Conservation (phyloP, 2,329 filamentous ascomycete species). For the Drechslerella coelobrocha region DNA sequence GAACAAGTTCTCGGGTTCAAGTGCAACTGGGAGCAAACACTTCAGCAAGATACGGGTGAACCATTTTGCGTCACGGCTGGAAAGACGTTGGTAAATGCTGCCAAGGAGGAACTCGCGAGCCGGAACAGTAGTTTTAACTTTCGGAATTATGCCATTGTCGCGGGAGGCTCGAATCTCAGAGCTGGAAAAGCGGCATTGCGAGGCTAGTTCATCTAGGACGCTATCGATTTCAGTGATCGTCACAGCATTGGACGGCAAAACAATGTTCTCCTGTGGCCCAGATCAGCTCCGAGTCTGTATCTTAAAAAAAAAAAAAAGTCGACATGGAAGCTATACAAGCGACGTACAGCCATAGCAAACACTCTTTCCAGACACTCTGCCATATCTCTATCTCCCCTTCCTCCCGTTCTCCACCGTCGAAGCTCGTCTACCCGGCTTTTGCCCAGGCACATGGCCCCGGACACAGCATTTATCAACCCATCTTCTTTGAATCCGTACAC, state of each 20-base stretch:
- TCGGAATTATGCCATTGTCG: neutral
- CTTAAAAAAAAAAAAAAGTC: conserved; percentile 1
- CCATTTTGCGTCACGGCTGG: conserved; percentile 54
- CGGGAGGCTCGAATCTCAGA: conserved; percentile 28
- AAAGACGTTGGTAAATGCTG: conserved; percentile 50
- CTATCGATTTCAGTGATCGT: conserved; percentile 52
- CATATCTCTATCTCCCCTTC: conserved; percentile 51
- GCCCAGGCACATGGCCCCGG: conserved; percentile 51
- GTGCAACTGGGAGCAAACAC: conserved; percentile 47
- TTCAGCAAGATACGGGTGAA: conserved; percentile 53
- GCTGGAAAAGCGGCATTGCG: conserved; percentile 52
- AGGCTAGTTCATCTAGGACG: conserved; percentile 52
- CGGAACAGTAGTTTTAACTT: conserved; percentile 8
- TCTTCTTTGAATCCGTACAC: conserved; percentile 53
- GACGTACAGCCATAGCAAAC: conserved; percentile 49
- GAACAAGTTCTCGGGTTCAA: conserved; percentile 44
- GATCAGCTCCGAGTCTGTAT: neutral
- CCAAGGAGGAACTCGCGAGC: conserved; percentile 46
- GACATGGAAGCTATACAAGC: neutral
- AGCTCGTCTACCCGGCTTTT: conserved; percentile 46
- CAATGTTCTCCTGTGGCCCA: conserved; percentile 40
- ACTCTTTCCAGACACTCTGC: conserved; percentile 51
- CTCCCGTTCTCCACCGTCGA: conserved; percentile 48
- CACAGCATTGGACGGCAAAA: conserved; percentile 33
- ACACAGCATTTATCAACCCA: conserved; percentile 51